Evolutionary conservation across 31 red algal species (phyloP).

Genomic region (Porphyra umbilicalis): DNA sequence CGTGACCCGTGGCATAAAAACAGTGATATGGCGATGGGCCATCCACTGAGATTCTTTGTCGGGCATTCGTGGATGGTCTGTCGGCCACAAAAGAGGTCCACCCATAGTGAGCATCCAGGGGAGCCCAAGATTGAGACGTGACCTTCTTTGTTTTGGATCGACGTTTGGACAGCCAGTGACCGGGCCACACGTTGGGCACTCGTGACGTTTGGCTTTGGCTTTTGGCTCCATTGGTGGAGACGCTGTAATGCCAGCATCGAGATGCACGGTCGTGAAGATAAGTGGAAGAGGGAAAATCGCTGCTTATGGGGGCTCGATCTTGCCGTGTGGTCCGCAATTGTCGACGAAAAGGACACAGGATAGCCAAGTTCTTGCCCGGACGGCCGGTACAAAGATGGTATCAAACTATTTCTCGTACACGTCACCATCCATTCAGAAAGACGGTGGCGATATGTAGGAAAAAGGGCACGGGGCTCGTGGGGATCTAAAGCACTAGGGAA

Average conservation of each 20-base stretch:
- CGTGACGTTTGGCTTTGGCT: too few species aligned
- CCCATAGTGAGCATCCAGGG: too few species aligned
- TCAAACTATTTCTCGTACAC: constrained; percentile 7
- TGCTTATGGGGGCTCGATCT: background rate
- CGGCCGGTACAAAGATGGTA: background rate
- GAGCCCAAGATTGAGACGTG: too few species aligned
- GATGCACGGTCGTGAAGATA: constrained; percentile 5
- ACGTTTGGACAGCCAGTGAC: too few species aligned
- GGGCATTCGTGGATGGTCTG: too few species aligned
- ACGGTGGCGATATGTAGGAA: background rate
- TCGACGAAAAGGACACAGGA: background rate
- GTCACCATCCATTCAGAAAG: constrained; percentile 9
- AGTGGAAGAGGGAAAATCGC: constrained; percentile 5
- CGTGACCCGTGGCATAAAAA: too few species aligned
- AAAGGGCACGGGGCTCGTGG: background rate
- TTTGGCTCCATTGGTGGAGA: too few species aligned
- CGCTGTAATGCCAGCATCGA: constrained; percentile 16
- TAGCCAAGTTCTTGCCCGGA: background rate
- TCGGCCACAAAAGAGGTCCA: too few species aligned
- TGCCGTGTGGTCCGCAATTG: constrained; percentile 18
- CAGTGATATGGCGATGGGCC: too few species aligned
- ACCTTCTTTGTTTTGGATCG: too few species aligned
- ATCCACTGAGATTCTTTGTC: too few species aligned
- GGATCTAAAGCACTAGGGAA: background rate
- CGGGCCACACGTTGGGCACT: too few species aligned